phyloP scores from a whole-genome alignment of 192 early-diverging fungal genomes.

The Backusella tuberculispora region DNA sequence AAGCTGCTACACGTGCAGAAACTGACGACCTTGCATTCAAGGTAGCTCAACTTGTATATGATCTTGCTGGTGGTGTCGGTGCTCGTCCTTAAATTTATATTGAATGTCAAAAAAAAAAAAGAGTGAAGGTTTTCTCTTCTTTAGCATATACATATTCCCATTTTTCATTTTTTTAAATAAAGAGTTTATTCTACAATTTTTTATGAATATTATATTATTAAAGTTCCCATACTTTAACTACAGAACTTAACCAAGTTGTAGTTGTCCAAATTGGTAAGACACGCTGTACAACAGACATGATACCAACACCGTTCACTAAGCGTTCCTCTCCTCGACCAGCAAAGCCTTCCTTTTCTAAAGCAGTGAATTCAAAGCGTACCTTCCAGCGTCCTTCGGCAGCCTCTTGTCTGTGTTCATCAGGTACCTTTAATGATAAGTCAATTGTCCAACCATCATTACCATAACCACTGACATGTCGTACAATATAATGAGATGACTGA shows the following conservation, averaged over 20 bases:
- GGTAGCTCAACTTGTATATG: conserved; percentile 92
- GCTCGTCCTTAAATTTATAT: conserved; percentile 62
- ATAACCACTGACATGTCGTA: conserved; percentile 56
- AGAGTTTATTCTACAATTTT: conserved; percentile 2
- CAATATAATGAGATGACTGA: conserved; percentile 46
- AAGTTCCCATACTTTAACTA: conserved; percentile 44
- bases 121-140: neutral
- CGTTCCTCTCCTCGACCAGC: conserved; percentile 46
- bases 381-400: conserved; percentile 34
- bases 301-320: conserved; percentile 48
- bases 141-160: neutral
- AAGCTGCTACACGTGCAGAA: conserved; percentile 91
- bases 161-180: conserved; percentile 4
- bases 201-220: conserved; percentile 8
- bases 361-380: conserved; percentile 52
- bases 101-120: neutral
- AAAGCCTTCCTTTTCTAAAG: conserved; percentile 55
- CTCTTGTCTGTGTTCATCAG: conserved; percentile 35
- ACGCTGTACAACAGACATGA: conserved; percentile 28
- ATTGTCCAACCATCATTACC: conserved; percentile 52
- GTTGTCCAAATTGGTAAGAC: conserved; percentile 43
- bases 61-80: conserved; percentile 91
- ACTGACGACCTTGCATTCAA: conserved; percentile 86
- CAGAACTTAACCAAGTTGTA: conserved; percentile 42
- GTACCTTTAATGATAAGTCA: conserved; percentile 48